Percentiles rank a stretch among this genome's conserved stretches.
Conservation (phyloP, 1,284 basidiomycete species). For the Flammula alnicola region DNA sequence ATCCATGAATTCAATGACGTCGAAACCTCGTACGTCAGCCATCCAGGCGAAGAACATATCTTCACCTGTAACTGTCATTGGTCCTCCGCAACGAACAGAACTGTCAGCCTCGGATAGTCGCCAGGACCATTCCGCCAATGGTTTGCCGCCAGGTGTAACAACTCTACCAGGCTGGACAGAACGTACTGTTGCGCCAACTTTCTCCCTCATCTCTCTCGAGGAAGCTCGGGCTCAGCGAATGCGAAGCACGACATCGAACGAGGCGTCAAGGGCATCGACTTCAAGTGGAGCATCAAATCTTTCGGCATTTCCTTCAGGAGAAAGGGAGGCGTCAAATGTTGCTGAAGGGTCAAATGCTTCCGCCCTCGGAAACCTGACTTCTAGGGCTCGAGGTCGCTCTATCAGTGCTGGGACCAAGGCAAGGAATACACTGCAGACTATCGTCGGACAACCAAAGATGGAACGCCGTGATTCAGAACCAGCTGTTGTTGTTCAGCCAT, state of each 20-base stretch:
- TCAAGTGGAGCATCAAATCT: constrained; percentile 29
- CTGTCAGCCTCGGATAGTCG: constrained; percentile 17
- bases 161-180: constrained; percentile 53
- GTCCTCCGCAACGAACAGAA: constrained; percentile 31
- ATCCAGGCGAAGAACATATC: constrained; percentile 57
- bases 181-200: constrained; percentile 48
- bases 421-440: constrained; percentile 46
- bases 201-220: constrained; percentile 74
- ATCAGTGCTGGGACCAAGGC: constrained; percentile 62
- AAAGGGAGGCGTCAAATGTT: constrained; percentile 28
- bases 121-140: constrained; percentile 10
- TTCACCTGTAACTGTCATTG: constrained; percentile 47
- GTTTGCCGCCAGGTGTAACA: constrained; percentile 34
- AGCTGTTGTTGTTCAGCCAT: constrained; percentile 18
- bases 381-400: constrained; percentile 55
- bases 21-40: constrained; percentile 38
- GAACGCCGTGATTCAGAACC: constrained; percentile 48
- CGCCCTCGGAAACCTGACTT: constrained; percentile 26
- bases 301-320: constrained; percentile 35
- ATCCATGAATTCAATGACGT: constrained; percentile 47
- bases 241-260: constrained; percentile 48
- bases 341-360: constrained; percentile 26
- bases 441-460: constrained; percentile 42
- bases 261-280: constrained; percentile 30
- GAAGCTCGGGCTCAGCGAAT: constrained; percentile 73